Base-by-base conservation (phyloP, 345 rosid species). In the Erodium maritimum region DNA sequence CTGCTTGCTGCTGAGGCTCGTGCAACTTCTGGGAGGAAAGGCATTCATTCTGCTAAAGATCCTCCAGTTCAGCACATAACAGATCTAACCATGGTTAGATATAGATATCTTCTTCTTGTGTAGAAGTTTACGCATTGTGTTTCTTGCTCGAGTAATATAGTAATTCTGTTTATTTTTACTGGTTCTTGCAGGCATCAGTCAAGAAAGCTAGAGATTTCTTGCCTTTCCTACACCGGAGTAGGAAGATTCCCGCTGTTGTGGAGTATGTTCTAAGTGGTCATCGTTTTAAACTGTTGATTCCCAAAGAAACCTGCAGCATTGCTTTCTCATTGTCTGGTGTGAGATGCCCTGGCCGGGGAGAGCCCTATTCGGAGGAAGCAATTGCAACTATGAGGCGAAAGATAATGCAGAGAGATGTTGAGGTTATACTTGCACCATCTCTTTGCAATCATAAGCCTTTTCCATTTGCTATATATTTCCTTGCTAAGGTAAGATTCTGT, bases 311-410 rank as follows among this genome's bases (percentile, higher is more conserved):
- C 17, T 94, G 97, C 71, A 85, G 95, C 70, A 79, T 94, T 69
- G 99, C 99, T 67, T 90, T 94, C 58, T 79, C 99, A 50, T 85
- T 94, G 74, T 94, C 99, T 67, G 99, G 99, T 55, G 96, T 94
- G 61, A 83, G 99, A 67, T 94, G 99, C 64, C 95, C 97, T 66
- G 99, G 95, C 46, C 90, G 97, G 55, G 90, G 70, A 13, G 97
- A 87, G 73, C 96, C 87, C 16, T 86, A 79, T 72, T 85, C 99
- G 60, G 86, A 94, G 45, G 99, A 94, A 68, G 99, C 97, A 45
- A 84, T 90, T 75, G 82, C 93, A 58, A 54, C 90, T 12, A 87
- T 94, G 97, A 90, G 97, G 63, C 78, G 95, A 50, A 90, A 90
- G 94, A 96, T 67, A 50, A 22, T 67, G 33, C n/a, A n/a, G n/a